phyloP scores from a whole-genome alignment of 768 basidiomycete species.

The Cyclocybe aegerita region DNA sequence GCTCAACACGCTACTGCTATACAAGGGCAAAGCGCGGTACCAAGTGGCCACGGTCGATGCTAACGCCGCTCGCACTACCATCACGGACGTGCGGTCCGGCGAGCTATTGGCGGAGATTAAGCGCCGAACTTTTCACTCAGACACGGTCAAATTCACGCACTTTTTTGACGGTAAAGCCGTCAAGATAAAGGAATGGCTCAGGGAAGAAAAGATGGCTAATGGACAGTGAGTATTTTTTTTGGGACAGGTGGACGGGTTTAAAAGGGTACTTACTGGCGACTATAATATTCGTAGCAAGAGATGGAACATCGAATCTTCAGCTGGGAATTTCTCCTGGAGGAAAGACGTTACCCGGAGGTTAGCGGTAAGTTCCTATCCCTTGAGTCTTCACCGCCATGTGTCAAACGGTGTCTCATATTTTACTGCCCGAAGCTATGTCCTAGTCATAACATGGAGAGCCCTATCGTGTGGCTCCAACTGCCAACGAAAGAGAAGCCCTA shows the following conservation, averaged over 20 bases:
- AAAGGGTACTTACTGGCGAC: not conserved
- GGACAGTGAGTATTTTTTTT: conserved; percentile 11
- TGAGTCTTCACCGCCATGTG: not conserved
- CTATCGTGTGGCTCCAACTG: conserved; percentile 15
- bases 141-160: conserved; percentile 22
- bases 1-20: conserved; percentile 16
- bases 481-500: conserved; percentile 1
- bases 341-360: conserved; percentile 9
- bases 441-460: conserved; percentile 7
- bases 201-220: conserved; percentile 5
- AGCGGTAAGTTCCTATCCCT: conserved; percentile 8
- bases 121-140: conserved; percentile 14
- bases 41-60: conserved; percentile 18
- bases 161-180: conserved; percentile 15
- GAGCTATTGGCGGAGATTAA: conserved; percentile 17
- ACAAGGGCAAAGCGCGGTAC: conserved; percentile 17
- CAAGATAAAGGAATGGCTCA: conserved; percentile 24
- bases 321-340: conserved; percentile 16
- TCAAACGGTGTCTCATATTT: not conserved
- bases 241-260: not conserved
- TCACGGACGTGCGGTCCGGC: conserved; percentile 18
- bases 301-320: conserved; percentile 7
- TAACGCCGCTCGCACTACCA: conserved; percentile 15
- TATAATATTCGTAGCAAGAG: conserved; percentile 3
- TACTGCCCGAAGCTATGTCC: conserved; percentile 12